These are phyloP conservation scores for Schizothecium vesticola DNA, from an alignment of 495 filamentous ascomycete species.

Conservation along the genomic window DNA sequence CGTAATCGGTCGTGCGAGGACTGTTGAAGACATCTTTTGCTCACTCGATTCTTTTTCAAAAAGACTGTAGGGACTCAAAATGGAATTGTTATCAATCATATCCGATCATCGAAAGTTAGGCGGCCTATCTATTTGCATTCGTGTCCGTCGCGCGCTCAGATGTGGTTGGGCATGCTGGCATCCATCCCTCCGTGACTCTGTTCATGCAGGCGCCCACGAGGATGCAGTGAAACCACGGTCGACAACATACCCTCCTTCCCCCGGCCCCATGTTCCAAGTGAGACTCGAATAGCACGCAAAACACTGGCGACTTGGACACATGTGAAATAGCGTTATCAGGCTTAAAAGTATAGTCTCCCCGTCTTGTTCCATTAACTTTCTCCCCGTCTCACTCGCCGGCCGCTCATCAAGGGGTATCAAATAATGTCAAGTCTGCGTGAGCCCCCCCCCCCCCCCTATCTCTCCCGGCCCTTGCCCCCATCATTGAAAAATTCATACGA, in stretches of 20 bases:
- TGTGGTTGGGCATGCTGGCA: not conserved
- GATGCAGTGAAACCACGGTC: not conserved
- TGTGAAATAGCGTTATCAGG: not conserved
- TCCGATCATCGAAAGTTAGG: not conserved
- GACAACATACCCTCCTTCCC: not conserved
- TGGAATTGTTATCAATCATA: not conserved
- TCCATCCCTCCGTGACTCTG: not conserved
- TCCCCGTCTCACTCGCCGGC: not conserved
- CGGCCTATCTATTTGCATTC: not conserved
- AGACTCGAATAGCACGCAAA: not conserved
- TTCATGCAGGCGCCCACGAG: not conserved
- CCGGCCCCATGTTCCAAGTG: not conserved
- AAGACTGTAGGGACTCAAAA: not conserved
- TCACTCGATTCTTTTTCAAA: not conserved
- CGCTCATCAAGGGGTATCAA: slow-evolving; percentile 5
- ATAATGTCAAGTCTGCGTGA: slow-evolving; percentile 1
- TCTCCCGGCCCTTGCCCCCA: not conserved
- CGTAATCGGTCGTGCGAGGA: not conserved
- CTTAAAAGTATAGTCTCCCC: not conserved
- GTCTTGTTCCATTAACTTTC: not conserved
- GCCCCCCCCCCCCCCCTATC: not conserved
- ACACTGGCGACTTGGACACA: not conserved
- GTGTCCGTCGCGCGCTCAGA: not conserved
- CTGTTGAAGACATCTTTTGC: too few relatives aligned
- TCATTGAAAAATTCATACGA: not conserved